Evolutionary conservation across 805 yeast genomes (phyloP), one percentile per base, ranked within the genome.

Genomic region (Sungouiozyma intestinalis): DNA sequence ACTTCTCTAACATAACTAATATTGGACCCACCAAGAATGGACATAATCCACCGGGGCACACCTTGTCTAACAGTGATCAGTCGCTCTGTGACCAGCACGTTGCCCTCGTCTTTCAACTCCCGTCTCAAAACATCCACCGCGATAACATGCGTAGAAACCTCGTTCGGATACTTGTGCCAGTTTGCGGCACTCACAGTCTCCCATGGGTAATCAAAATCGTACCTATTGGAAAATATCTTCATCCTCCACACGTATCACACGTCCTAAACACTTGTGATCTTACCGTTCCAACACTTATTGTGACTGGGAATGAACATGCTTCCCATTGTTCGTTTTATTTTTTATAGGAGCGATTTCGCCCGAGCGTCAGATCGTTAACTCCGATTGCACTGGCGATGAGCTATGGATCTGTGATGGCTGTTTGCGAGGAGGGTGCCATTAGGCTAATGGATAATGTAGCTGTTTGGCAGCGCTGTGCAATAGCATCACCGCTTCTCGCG

Each of bases 91-190:
- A 80, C 71, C 35, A 90, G 67, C 3, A 74, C 67, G 4, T 72
- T 72, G 1, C 73, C 71, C 6, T 60, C 64, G 1, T 70, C 64
- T 50, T 77, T 74, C 16, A 86, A 55, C 52, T 80, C 86, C 48
- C 97, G 71, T 45, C 82, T 70, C 27, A 90, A 63, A 1, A 86
- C 85, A 59, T 90, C 98, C 16, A 92, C 97, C 1, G 92, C 92
- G 21, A 85, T 81, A 8, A 90, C 98, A 62, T 90, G 98, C 0
- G 94, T 75, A 6, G 95, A 79, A 45, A 81, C 71, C 52, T 87
- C 94, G 59, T 92, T 90, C n/a, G 98, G 98, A 64, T 90, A 90
- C 53, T 90, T 90, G 50, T 76, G 78, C 98, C 98, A 90, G 63
- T 88, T 87, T 40, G 97, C 97, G 1, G 94, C 87, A 0, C 95